Base-by-base conservation (phyloP, 1,139 yeast species). In the Kluyveromyces sp. region DNA sequence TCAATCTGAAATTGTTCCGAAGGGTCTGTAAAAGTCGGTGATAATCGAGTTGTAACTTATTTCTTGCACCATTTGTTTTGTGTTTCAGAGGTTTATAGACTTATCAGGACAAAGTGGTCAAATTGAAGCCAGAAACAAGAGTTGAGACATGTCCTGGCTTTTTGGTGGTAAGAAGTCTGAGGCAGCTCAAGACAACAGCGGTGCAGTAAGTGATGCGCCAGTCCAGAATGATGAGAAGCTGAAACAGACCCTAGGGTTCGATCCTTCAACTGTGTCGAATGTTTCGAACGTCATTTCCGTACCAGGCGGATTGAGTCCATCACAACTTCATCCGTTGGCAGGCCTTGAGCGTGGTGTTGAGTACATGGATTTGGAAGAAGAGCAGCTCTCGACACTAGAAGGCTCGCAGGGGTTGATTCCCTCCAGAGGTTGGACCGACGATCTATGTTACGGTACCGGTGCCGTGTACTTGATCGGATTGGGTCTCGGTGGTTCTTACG, bases 381-480 rank as follows among this genome's bases (percentile, higher is more conserved):
- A 85, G 58, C 74, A 81, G 53, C 70, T 88, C 52, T 77, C 79
- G 42, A 68, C 77, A 17, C 68, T 85, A 57, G 94, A 88, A 58
- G 96, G 96, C 35, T 78, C 95, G 1, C 86, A 85, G 61, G 95
- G 96, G 48, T 66, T 92, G 48, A 77, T 92, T 54, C 96, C 98
- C 32, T 84, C 94, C 32, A 83, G 96, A 69, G 95, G 94, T 58
- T 92, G 96, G 95, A 77, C 89, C 13, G 98, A 92, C 64, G 97
- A 92, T 67, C 74, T 92, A 53, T 88, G 96, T 75, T 92, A 94
- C 67, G 98, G 98, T 56, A 85, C 98, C 11, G 98, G 98, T 65
- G 81, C 96, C 11, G 89, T 88, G 40, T 92, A 92, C 64, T 73
- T 92, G 56, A 57, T 83, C 37, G 95, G 92, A 43, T 67, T 84